Conservation (phyloP, 805 yeast genomes). For the Candida ortonii region DNA sequence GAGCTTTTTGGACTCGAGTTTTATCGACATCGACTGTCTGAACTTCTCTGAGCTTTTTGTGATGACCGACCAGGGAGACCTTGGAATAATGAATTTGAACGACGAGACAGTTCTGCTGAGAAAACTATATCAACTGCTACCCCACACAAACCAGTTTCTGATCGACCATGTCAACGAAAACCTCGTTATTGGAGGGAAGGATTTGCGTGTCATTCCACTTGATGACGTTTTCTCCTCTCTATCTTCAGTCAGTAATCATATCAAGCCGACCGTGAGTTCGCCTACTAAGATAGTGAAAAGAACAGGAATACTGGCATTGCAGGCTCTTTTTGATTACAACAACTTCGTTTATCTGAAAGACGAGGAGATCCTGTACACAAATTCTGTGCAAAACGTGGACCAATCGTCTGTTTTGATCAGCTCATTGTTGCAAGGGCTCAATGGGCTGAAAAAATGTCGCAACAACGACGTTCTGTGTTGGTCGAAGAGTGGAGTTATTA, state of each 20-base stretch:
- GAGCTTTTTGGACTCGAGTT: constrained; percentile 44
- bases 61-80: constrained; percentile 33
- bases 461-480: constrained; percentile 36
- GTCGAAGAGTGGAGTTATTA: constrained; percentile 43
- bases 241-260: constrained; percentile 7
- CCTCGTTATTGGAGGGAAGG: constrained; percentile 19
- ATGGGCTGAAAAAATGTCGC: constrained; percentile 37
- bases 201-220: constrained; percentile 14
- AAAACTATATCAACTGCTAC: constrained; percentile 21
- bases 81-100: constrained; percentile 31
- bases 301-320: constrained; percentile 33
- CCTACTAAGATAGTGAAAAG: constrained; percentile 28
- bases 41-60: constrained; percentile 38
- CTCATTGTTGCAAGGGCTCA: constrained; percentile 37
- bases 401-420: constrained; percentile 29
- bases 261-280: constrained; percentile 27
- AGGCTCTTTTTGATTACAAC: constrained; percentile 26
- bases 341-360: constrained; percentile 35
- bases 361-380: constrained; percentile 36
- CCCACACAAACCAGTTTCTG: constrained; percentile 22
- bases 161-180: constrained; percentile 20
- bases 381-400: constrained; percentile 16
- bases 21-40: constrained; percentile 39
- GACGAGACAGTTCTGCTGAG: constrained; percentile 22
- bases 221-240: constrained; percentile 14